phyloP scores from a whole-genome alignment of 2,329 filamentous ascomycete genomes.

The Gnomoniopsis smithogilvyi region DNA sequence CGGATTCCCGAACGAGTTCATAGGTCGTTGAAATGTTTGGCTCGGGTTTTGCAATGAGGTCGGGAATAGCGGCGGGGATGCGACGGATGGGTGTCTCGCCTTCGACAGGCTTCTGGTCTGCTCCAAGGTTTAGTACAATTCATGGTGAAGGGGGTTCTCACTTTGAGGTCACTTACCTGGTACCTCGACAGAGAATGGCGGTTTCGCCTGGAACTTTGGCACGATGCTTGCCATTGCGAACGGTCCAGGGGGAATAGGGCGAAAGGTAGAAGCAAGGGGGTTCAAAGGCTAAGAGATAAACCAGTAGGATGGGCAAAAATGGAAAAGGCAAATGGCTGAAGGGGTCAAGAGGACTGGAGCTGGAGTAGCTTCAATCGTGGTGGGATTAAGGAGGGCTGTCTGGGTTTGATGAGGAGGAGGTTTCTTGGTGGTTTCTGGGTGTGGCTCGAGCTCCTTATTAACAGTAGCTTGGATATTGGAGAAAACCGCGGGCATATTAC shows the following conservation, averaged over 20 bases:
- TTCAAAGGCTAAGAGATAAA: neutral
- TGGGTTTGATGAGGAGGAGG: neutral
- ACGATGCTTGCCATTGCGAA: slow-evolving; percentile 13
- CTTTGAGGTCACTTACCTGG: slow-evolving; percentile 33
- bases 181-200: slow-evolving; percentile 67
- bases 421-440: neutral
- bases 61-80: slow-evolving; percentile 59
- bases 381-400: neutral
- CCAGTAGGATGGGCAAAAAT: neutral
- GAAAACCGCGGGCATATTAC: neutral
- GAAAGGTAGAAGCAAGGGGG: neutral
- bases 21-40: slow-evolving; percentile 69
- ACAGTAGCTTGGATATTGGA: neutral
- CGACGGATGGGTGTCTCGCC: slow-evolving; percentile 76
- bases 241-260: neutral
- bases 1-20: slow-evolving; percentile 69
- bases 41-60: slow-evolving; percentile 57
- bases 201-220: slow-evolving; percentile 50
- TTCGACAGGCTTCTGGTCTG: slow-evolving; percentile 52
- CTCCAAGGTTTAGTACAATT: neutral
- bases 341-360: no score
- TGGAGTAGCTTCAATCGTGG: no score
- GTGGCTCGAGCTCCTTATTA: neutral
- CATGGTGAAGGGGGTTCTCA: neutral
- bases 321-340: no score